Evolutionary conservation across 139 green algal species (phyloP), one percentile per base, ranked within the genome.

Genomic region (Micractinium sp.): DNA sequence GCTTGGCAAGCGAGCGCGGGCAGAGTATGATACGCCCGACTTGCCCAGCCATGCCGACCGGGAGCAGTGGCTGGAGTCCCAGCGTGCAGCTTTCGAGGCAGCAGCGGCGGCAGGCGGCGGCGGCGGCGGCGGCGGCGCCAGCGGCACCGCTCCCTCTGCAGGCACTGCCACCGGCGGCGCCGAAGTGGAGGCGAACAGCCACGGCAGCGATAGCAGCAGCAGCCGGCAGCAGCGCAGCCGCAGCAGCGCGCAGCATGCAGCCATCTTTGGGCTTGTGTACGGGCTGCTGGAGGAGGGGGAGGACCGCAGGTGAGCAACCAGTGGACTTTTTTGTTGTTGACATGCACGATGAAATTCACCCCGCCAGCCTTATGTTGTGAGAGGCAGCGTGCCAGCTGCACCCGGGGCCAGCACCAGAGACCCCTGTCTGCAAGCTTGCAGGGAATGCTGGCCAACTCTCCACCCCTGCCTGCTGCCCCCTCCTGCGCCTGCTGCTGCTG

Each of bases 241-340:
- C 27, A 31, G 19, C 19, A 38, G 39, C 9, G 80, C 61, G 29
- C 86, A 87, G 87, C 87, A 90, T 35, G 87, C 63, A 53, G 87
- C 87, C 87, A 90, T 90, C 53, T 91, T 91, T 63, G 20, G 27
- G 16, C 73, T 91, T 3, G 88, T 91, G 13, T 88, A 88, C 16
- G 88, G 88, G 18, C 35, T 91, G 71, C 73, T 91, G 71, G 56
- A 78, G 14, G 35, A 77, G 56, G 81, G 71, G 2, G 88, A 81
- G 3, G 88, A 91, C 27, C 81, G 81, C 35, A 87, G 87, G 87
- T 90, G 86, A 27, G 20, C 20, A 27, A 71, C 9, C 9, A 9
- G 5, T 9, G 7, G 47, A 56, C 47, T 56, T 9, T 16, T 56
- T 56, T 56, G 7, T 16, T 9, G 47, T 9, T 56, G 16, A 75